Evolutionary conservation across 331 rosid species (phyloP).

Genomic region (Cucumis variabilis): DNA sequence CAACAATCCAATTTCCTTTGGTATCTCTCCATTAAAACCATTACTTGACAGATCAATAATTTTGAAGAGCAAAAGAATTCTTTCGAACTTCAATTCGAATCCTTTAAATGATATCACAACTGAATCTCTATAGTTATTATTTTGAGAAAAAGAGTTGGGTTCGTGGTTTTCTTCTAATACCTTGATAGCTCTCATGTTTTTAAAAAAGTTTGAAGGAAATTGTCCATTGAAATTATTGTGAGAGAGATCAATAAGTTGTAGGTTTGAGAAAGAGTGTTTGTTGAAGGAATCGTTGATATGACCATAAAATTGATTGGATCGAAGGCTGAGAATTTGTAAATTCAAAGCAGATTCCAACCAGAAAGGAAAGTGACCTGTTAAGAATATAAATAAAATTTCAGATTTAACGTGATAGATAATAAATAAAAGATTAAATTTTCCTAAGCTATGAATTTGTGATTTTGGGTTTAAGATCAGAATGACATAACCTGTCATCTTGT

Average conservation of each 20-base stretch:
- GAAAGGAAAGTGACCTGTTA: too few relatives aligned
- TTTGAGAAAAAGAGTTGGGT: too few relatives aligned
- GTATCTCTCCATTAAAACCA: slow-evolving; percentile 63
- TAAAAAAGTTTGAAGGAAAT: not conserved
- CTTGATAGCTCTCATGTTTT: not conserved
- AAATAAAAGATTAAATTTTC: too few relatives aligned
- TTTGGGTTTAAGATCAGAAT: too few relatives aligned
- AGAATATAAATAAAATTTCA: too few relatives aligned
- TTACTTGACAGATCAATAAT: slow-evolving; percentile 56
- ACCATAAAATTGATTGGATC: slow-evolving; percentile 20
- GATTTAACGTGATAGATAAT: too few relatives aligned
- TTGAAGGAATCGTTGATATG: not conserved
- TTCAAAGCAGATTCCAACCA: not conserved
- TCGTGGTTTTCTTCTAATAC: too few relatives aligned
- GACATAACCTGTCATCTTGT: slow-evolving; percentile 58
- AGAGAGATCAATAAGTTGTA: not conserved
- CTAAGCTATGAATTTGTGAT: too few relatives aligned
- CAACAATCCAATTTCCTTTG: slow-evolving; percentile 54
- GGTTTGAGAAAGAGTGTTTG: not conserved
- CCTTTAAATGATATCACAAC: slow-evolving; percentile 49
- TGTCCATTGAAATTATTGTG: not conserved
- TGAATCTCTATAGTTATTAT: too few relatives aligned
- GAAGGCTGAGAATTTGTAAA: slow-evolving; percentile 2
- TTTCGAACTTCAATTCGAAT: slow-evolving; percentile 55
- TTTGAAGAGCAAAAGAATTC: slow-evolving; percentile 53